Evolutionary conservation across 169 alveolate genomes (phyloP).

Genomic region (Miamiensis avidus): DNA sequence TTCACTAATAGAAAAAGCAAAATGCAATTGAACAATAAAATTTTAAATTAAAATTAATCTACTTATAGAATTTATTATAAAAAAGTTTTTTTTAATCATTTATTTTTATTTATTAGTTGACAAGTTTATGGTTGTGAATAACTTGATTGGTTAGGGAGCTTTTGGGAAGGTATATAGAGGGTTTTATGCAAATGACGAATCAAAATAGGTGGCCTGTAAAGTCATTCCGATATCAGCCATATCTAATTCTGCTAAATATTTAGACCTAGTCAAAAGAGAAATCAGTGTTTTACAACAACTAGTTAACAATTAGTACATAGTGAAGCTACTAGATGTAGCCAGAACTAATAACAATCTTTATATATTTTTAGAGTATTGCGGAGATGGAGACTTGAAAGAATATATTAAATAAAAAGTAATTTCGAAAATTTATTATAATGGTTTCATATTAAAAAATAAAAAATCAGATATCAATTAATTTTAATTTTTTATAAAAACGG

Average conservation of each 20-base stretch:
- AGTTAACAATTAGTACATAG: conserved; percentile 26
- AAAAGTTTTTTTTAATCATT: no score
- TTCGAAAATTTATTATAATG: no score
- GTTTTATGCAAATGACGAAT: conserved; percentile 32
- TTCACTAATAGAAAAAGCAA: no score
- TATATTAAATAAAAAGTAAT: conserved; percentile 30
- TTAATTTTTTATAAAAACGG: no score
- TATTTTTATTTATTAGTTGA: no score
- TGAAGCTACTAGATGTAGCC: conserved; percentile 28
- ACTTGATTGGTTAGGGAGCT: conserved; percentile 40
- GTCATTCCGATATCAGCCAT: conserved; percentile 36
- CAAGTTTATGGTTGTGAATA: conserved; percentile 39
- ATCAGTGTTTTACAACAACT: conserved; percentile 28
- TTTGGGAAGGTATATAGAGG: conserved; percentile 53
- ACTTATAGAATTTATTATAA: no score
- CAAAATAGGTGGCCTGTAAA: conserved; percentile 32
- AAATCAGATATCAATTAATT: no score
- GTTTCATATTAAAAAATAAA: no score
- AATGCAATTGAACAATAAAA: no score
- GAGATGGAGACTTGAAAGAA: conserved; percentile 40
- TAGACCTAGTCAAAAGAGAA: conserved; percentile 31
- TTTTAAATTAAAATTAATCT: no score
- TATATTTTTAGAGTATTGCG: conserved; percentile 40
- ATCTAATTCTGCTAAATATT: conserved; percentile 17
- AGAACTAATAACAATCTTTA: conserved; percentile 30